These are phyloP conservation scores for Leptomonas pyrrhocoris DNA, from an alignment of 208 protist genomes.

Conservation along the genomic window DNA sequence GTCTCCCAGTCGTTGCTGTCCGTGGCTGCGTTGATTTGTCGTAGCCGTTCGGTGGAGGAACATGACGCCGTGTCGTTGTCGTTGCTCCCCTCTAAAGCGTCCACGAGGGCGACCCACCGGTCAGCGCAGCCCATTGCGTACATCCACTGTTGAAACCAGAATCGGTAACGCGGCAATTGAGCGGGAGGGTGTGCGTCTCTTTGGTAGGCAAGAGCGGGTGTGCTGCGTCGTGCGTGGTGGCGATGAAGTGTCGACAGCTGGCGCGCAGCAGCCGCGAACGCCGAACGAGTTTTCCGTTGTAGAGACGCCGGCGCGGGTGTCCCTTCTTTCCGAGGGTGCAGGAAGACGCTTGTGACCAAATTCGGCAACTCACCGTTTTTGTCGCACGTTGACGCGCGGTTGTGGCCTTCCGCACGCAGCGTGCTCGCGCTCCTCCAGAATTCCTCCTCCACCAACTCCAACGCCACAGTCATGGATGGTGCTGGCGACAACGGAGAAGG, in stretches of 20 bases:
- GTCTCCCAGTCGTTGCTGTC: conserved; percentile 54
- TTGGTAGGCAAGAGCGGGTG: too few relatives aligned
- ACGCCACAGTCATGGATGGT: not conserved
- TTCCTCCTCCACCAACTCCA: conserved; percentile 1
- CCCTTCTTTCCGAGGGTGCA: too few relatives aligned
- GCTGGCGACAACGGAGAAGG: not conserved
- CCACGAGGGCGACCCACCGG: not conserved
- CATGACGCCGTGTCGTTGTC: too few relatives aligned
- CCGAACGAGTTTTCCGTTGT: too few relatives aligned
- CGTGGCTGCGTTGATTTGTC: conserved; percentile 46
- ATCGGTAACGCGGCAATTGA: not conserved
- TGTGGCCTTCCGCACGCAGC: not conserved
- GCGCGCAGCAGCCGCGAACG: too few relatives aligned
- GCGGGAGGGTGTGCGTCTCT: not conserved
- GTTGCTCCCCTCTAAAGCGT: too few relatives aligned
- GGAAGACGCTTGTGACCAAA: too few relatives aligned
- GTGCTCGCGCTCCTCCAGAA: not conserved
- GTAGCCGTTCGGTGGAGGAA: not conserved
- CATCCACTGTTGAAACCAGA: conserved; percentile 1
- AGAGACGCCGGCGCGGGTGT: too few relatives aligned
- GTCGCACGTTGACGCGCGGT: too few relatives aligned
- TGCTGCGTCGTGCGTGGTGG: too few relatives aligned
- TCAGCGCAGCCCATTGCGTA: not conserved
- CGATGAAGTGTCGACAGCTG: too few relatives aligned
- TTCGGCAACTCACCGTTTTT: too few relatives aligned